These are phyloP conservation scores for Coniochaeta sp. DNA, from an alignment of 2,329 filamentous ascomycete genomes.

Conservation along the genomic window DNA sequence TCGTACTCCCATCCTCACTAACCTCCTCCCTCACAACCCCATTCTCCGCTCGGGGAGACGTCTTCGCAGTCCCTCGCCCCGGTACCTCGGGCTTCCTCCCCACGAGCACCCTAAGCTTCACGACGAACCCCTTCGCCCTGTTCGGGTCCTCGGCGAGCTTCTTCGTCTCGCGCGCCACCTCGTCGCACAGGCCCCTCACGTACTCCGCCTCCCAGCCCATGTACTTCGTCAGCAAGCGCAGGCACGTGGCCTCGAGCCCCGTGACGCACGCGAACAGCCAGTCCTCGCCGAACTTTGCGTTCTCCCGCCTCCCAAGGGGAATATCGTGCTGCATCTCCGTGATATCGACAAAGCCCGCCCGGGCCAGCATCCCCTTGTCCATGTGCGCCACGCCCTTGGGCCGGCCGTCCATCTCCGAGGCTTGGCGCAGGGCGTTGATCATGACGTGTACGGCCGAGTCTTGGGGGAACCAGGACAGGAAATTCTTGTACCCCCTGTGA, in stretches of 20 bases:
- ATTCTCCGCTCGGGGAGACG: conserved; percentile 15
- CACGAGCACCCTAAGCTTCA: conserved; percentile 41
- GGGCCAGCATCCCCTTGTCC: conserved; percentile 34
- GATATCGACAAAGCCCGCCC: conserved; percentile 46
- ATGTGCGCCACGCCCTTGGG: conserved; percentile 38
- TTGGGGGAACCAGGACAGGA: conserved; percentile 32
- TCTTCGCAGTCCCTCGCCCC: conserved; percentile 19
- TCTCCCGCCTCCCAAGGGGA: conserved; percentile 34
- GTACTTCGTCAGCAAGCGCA: conserved; percentile 45
- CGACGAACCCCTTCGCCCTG: conserved; percentile 32
- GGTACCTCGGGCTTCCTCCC: conserved; percentile 39
- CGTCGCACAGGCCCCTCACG: conserved; percentile 38
- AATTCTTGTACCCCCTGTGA: conserved; percentile 28
- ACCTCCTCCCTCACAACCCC: conserved; percentile 13
- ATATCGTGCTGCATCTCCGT: conserved; percentile 39
- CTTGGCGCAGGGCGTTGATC: conserved; percentile 32
- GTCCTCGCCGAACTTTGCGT: conserved; percentile 42
- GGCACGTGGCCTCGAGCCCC: conserved; percentile 38
- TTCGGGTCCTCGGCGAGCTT: conserved; percentile 38
- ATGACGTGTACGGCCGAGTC: conserved; percentile 38
- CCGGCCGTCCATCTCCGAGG: conserved; percentile 36
- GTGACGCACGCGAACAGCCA: conserved; percentile 47
- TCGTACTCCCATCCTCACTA: conserved; percentile 19
- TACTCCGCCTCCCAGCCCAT: conserved; percentile 45
- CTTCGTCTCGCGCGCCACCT: conserved; percentile 40